Conservation (phyloP, 495 filamentous ascomycete species). For the Talaromyces adpressus region DNA sequence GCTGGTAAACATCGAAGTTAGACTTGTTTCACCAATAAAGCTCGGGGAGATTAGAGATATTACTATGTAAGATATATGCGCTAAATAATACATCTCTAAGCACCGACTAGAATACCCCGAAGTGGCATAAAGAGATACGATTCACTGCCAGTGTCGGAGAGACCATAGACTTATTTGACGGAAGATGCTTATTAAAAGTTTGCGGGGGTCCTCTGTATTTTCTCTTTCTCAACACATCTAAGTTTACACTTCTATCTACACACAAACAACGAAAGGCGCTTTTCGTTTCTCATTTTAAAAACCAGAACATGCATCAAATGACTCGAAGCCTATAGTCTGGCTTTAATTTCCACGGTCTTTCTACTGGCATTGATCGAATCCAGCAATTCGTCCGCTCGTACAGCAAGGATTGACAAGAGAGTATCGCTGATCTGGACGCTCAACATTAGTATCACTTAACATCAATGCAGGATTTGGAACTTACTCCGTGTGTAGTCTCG, state of each 20-base stretch:
- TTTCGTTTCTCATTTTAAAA: neutral
- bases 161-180: too few species aligned
- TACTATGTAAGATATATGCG: too few species aligned
- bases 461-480: neutral
- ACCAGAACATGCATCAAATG: neutral
- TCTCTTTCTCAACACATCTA: neutral
- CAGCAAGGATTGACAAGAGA: conserved; percentile 68
- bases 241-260: neutral
- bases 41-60: too few species aligned
- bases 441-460: neutral
- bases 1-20: too few species aligned
- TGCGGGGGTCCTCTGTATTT: neutral
- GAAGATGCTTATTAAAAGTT: neutral
- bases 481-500: conserved; percentile 73
- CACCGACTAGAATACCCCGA: too few species aligned
- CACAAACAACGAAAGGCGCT: neutral
- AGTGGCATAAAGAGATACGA: too few species aligned
- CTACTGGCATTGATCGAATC: conserved; percentile 56
- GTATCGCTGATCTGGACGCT: conserved; percentile 56
- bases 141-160: too few species aligned
- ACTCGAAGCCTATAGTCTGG: neutral
- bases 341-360: neutral
- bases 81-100: too few species aligned
- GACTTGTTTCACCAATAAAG: too few species aligned
- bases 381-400: conserved; percentile 73